These are phyloP conservation scores for Dactylorhiza incarnata DNA, from an alignment of 106 monocot genomes.

Conservation along the genomic window DNA sequence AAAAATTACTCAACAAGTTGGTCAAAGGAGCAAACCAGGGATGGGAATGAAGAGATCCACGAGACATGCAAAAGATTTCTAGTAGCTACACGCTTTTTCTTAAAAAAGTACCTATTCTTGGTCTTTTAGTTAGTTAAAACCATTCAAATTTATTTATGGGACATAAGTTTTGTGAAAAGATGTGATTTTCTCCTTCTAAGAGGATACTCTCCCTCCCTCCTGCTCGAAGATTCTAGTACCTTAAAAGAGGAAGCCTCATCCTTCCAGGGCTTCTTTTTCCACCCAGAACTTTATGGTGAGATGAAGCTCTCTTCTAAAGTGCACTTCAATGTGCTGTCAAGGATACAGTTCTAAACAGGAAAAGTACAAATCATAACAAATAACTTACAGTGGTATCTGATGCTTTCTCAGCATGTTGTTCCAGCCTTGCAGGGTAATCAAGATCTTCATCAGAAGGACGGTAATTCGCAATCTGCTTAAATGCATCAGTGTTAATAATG, in stretches of 20 bases:
- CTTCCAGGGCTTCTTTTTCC: neutral
- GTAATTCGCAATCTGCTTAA: constrained; percentile 80
- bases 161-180: neutral
- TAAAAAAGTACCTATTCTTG: too few relatives aligned
- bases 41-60: too few relatives aligned
- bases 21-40: too few relatives aligned
- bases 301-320: neutral
- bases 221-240: too few relatives aligned
- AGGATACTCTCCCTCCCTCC: too few relatives aligned
- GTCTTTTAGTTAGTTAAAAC: too few relatives aligned
- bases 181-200: neutral
- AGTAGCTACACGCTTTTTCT: too few relatives aligned
- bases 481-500: neutral
- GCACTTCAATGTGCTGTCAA: neutral
- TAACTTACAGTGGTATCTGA: constrained; percentile 45
- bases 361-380: neutral
- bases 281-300: neutral
- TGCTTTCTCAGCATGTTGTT: constrained; percentile 32
- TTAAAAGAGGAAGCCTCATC: neutral
- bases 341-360: neutral
- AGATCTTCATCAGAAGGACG: constrained; percentile 82
- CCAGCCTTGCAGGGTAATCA: constrained; percentile 89
- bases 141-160: neutral
- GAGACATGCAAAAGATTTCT: too few relatives aligned
- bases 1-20: too few relatives aligned